Percentiles rank a stretch among this genome's conserved stretches.
phyloP scores from a whole-genome alignment of 768 basidiomycete species.

The Tulasnella sp. region DNA sequence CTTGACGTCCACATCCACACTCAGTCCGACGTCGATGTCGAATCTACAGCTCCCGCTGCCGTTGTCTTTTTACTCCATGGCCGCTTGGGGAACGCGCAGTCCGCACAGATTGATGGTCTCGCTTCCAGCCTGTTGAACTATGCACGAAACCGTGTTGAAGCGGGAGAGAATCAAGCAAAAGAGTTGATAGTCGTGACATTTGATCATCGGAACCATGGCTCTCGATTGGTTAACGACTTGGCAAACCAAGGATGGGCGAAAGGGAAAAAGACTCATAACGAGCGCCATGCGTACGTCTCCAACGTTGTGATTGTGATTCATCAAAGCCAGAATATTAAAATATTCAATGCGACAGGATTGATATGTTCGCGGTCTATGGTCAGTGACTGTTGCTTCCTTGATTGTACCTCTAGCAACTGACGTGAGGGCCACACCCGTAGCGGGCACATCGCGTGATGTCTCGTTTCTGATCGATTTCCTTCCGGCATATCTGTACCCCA shows the following conservation, averaged over 20 bases:
- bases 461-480: slow-evolving; percentile 76
- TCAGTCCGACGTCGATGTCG: not conserved
- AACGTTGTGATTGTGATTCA: not conserved
- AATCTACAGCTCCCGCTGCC: slow-evolving; percentile 22
- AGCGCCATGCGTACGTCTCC: slow-evolving; percentile 34
- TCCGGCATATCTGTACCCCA: slow-evolving; percentile 61
- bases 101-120: slow-evolving; percentile 27
- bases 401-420: not conserved
- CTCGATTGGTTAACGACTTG: slow-evolving; percentile 29
- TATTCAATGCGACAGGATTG: slow-evolving; percentile 25
- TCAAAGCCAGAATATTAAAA: slow-evolving; percentile 6
- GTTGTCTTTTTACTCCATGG: slow-evolving; percentile 43
- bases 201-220: slow-evolving; percentile 46
- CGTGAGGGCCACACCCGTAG: slow-evolving; percentile 23
- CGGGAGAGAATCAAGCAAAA: slow-evolving; percentile 18
- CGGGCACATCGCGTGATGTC: slow-evolving; percentile 63
- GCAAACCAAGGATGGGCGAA: slow-evolving; percentile 34
- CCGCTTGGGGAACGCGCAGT: slow-evolving; percentile 26
- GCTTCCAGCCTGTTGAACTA: slow-evolving; percentile 30
- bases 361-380: slow-evolving; percentile 43
- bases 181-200: slow-evolving; percentile 41
- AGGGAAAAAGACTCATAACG: slow-evolving; percentile 30
- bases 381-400: slow-evolving; percentile 17
- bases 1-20: slow-evolving; percentile 10
- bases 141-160: slow-evolving; percentile 18